Base-by-base conservation (phyloP, 2,329 filamentous ascomycete genomes). In the Ascochyta clinopodiicola region DNA sequence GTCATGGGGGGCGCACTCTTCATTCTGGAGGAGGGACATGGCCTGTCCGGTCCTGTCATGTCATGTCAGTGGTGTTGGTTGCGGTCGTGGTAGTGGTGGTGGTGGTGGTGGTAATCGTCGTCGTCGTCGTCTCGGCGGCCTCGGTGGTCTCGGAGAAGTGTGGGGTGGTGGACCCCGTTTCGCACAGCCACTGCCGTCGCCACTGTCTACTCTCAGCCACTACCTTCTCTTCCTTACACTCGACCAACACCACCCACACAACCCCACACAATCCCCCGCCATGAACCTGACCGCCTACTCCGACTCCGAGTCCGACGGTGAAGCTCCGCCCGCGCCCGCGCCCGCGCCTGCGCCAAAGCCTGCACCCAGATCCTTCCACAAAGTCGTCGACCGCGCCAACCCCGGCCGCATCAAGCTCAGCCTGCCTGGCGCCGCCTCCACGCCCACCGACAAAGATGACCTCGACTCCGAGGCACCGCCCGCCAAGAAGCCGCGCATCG, bases 271-370 rank as follows among this genome's bases (percentile, higher is more conserved):
- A 29, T 15, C 19, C 52, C 36, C 56, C 60, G 76, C 43, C 35
- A 95, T 95, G 90, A 88, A 84, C 13, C 81, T 96, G 27, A 91
- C 95, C 63, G 87, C 89, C 59, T 96, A 96, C 68, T 93, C 91
- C 4, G 91, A 93, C 72, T 95, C 88, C 0, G 88, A 75, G 42
- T 92, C 88, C 12, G 89, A 89, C 50, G 81, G 81, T 15, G 88
- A 90, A 50, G 64, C 75, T 10, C 40, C 71, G 39, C 46, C 74
- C 60, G 62, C 73, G 48, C 46, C 74, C 60, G 62, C 73, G 48
- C 31, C 48, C 19, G 44, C 27, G 22, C 53, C 67, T 69, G 68
- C 75, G 25, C 71, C 79, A 84, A 77, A 66, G 60, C 71, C 63
- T 51, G 74, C 54, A 61, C 61, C 73, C 42, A 80, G 91, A 74